These are phyloP conservation scores for Trametes elegans DNA, from an alignment of 768 basidiomycete species.

Conservation along the genomic window DNA sequence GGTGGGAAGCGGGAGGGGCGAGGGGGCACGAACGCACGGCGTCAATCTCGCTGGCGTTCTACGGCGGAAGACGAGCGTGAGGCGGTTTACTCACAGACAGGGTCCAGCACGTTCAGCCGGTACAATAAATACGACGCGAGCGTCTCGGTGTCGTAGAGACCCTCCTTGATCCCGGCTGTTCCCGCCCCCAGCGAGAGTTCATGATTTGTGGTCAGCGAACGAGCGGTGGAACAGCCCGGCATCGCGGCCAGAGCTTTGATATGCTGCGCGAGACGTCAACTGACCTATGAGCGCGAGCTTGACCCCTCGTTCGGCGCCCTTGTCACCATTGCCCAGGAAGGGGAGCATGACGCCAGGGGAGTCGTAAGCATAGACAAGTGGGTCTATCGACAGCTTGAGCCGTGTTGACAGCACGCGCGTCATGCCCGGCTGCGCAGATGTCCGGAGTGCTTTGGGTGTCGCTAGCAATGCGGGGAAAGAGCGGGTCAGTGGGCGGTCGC, in stretches of 20 bases:
- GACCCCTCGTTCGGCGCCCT: slow-evolving; percentile 87
- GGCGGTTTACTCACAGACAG: slow-evolving; percentile 50
- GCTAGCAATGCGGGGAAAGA: slow-evolving; percentile 36
- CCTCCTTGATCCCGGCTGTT: slow-evolving; percentile 91
- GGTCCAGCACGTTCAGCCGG: slow-evolving; percentile 76
- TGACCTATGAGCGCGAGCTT: slow-evolving; percentile 92
- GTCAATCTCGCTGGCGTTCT: neutral
- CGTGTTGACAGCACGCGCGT: slow-evolving; percentile 88
- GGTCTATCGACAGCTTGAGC: slow-evolving; percentile 77
- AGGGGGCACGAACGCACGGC: neutral
- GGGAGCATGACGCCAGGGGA: slow-evolving; percentile 97
- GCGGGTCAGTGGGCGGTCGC: neutral
- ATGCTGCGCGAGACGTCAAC: slow-evolving; percentile 31
- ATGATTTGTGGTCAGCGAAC: slow-evolving; percentile 2
- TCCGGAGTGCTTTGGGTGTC: slow-evolving; percentile 86
- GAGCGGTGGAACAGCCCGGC: neutral
- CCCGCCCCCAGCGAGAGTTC: slow-evolving; percentile 7
- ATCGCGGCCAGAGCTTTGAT: neutral
- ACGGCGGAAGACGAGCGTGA: neutral
- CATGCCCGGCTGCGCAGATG: slow-evolving; percentile 86
- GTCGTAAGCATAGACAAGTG: slow-evolving; percentile 90
- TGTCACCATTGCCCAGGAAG: slow-evolving; percentile 82
- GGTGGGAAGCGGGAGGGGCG: neutral
- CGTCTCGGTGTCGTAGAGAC: slow-evolving; percentile 80
- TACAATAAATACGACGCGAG: slow-evolving; percentile 87